phyloP scores from a whole-genome alignment of 306 rosid genomes.

The Fragaria iinumae region DNA sequence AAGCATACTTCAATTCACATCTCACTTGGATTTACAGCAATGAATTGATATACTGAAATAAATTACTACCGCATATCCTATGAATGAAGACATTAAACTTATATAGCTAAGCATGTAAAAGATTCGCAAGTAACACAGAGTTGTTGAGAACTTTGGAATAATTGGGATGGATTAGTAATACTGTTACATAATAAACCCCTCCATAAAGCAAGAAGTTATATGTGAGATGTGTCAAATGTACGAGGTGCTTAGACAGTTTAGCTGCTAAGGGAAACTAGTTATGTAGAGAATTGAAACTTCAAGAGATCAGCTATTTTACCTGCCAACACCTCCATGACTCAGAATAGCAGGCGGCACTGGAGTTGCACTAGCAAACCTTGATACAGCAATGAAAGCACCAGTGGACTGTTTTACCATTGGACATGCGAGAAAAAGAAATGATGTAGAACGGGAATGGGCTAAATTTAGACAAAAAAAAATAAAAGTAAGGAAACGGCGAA shows the following conservation, averaged over 20 bases:
- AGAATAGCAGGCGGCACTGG: constrained; percentile 84
- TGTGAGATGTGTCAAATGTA: too few relatives aligned
- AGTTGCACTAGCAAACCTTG: constrained; percentile 93
- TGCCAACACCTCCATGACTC: constrained; percentile 98
- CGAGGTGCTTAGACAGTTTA: too few relatives aligned
- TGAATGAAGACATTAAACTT: constrained; percentile 34
- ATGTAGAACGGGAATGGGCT: too few relatives aligned
- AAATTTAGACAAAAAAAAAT: too few relatives aligned
- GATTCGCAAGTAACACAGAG: constrained; percentile 17
- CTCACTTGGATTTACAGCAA: constrained; percentile 48
- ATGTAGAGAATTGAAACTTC: neutral
- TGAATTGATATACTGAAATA: constrained; percentile 40
- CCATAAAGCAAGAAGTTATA: too few relatives aligned
- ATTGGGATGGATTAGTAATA: constrained; percentile 27
- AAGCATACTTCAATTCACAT: constrained; percentile 36
- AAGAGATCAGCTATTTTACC: constrained; percentile 41
- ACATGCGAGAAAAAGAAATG: neutral
- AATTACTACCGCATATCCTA: constrained; percentile 35
- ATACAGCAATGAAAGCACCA: constrained; percentile 78
- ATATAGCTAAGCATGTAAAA: constrained; percentile 30
- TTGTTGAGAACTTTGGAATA: neutral
- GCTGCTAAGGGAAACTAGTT: neutral
- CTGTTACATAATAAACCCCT: constrained; percentile 14
- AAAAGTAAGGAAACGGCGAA: too few relatives aligned
- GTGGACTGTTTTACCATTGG: constrained; percentile 60